phyloP scores from a whole-genome alignment of 352 stramenopile species.

The Globisporangium solare region DNA sequence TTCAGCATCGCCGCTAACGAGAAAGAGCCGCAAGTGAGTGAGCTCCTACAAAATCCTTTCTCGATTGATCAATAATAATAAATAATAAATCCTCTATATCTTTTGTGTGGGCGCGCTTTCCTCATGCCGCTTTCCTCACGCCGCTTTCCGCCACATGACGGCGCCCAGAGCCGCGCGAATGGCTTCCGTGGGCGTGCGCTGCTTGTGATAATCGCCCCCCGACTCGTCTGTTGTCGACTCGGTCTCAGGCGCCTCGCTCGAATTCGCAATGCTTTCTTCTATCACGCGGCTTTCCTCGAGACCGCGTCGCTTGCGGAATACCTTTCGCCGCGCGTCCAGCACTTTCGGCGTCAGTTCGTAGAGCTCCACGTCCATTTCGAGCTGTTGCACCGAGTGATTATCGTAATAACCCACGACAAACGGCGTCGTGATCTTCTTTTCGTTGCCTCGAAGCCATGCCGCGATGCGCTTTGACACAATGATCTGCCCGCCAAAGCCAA shows the following conservation, averaged over 20 bases:
- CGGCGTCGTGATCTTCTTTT: slow-evolving; percentile 31
- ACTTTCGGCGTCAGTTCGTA: slow-evolving; percentile 57
- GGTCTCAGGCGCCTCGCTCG: slow-evolving; percentile 18
- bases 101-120: background rate
- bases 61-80: slow-evolving; percentile 7
- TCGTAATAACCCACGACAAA: slow-evolving; percentile 52
- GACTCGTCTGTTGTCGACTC: slow-evolving; percentile 40
- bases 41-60: background rate
- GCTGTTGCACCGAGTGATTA: slow-evolving; percentile 33
- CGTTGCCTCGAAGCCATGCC: slow-evolving; percentile 36
- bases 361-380: slow-evolving; percentile 57
- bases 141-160: slow-evolving; percentile 28
- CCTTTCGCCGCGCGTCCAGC: slow-evolving; percentile 43
- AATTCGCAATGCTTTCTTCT: slow-evolving; percentile 13
- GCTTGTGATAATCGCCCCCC: slow-evolving; percentile 27
- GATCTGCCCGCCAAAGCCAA: slow-evolving; percentile 66
- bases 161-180: slow-evolving; percentile 33
- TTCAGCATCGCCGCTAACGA: background rate
- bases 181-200: slow-evolving; percentile 34
- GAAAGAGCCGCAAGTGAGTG: slow-evolving; percentile 7
- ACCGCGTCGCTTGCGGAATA: slow-evolving; percentile 40
- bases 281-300: slow-evolving; percentile 22
- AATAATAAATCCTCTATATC: slow-evolving; percentile 3
- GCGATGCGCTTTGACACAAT: slow-evolving; percentile 61
- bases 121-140: slow-evolving; percentile 3